A percentile compares a stretch with the other conserved stretches of the same genome.
Conservation (phyloP, 139 green algal genomes). For the Chlamydomonas applanata region DNA sequence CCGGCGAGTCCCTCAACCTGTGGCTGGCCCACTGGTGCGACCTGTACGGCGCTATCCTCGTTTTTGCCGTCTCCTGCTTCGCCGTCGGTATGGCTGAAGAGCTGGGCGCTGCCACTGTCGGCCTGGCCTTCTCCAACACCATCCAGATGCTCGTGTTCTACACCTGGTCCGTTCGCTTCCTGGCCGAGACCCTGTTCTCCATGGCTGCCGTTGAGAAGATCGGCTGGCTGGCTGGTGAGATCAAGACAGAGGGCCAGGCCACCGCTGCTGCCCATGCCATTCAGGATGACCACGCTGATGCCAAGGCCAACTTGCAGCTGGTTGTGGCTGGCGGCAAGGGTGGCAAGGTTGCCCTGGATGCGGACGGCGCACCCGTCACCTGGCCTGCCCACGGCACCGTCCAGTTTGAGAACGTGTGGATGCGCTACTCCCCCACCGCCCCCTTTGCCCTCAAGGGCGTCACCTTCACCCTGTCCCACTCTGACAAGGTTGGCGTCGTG, state of each 20-base stretch:
- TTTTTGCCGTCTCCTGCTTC: constrained; percentile 52
- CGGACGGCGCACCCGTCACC: constrained; percentile 10
- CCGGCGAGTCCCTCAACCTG: constrained; percentile 58
- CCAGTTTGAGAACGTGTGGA: constrained; percentile 34
- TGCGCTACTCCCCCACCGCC: constrained; percentile 35
- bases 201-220: constrained; percentile 43
- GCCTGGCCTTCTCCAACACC: constrained; percentile 63
- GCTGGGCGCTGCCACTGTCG: constrained; percentile 49
- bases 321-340: not conserved
- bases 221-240: too few species aligned
- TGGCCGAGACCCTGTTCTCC: constrained; percentile 45
- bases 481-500: constrained; percentile 61
- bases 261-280: too few species aligned
- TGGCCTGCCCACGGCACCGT: constrained; percentile 47
- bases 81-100: constrained; percentile 33
- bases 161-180: constrained; percentile 52
- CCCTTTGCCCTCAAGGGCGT: constrained; percentile 31
- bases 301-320: too few species aligned
- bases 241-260: too few species aligned
- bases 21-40: constrained; percentile 70
- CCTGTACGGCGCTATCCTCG: constrained; percentile 58
- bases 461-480: constrained; percentile 39
- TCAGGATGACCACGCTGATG: too few species aligned
- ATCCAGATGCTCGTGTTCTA: constrained; percentile 54
- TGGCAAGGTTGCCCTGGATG: constrained; percentile 2